Percentiles rank a stretch among this genome's conserved stretches.
These are phyloP conservation scores for Galeopsis tetrahit DNA, from an alignment of 257 asterid genomes.

Conservation along the genomic window DNA sequence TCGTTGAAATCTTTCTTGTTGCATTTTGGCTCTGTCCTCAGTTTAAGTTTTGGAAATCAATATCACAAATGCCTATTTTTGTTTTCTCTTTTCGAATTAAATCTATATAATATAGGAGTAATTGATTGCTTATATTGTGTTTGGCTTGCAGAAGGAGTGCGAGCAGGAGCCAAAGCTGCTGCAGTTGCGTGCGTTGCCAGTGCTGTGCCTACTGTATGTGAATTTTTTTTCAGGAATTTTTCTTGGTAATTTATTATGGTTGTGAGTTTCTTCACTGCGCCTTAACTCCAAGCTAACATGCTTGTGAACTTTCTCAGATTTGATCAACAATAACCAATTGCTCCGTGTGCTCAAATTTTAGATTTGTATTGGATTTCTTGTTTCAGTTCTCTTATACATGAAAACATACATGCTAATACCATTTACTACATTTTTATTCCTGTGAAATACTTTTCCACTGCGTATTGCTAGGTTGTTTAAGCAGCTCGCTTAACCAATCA, in stretches of 20 bases:
- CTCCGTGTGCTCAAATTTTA: neutral
- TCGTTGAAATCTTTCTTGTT: neutral
- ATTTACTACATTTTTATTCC: neutral
- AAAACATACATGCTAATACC: neutral
- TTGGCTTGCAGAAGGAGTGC: slow-evolving; percentile 63
- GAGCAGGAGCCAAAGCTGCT: slow-evolving; percentile 72
- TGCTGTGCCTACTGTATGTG: slow-evolving; percentile 67
- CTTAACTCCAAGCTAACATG: neutral
- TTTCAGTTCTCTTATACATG: neutral
- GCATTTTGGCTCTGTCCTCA: neutral
- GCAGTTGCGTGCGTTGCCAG: slow-evolving; percentile 67
- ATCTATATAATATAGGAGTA: too few relatives aligned
- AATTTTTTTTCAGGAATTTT: slow-evolving; percentile 1
- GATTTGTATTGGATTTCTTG: too few relatives aligned
- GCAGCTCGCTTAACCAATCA: neutral
- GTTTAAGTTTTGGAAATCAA: neutral
- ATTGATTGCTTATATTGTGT: neutral
- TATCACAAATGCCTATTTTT: too few relatives aligned
- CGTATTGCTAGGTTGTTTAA: neutral
- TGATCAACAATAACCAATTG: neutral
- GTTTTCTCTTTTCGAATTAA: neutral
- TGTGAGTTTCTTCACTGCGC: neutral
- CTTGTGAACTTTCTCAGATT: neutral
- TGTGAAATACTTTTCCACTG: slow-evolving; percentile 8
- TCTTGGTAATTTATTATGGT: neutral